Conservation (phyloP, 2,329 filamentous ascomycete species). For the Monosporascus sp. region DNA sequence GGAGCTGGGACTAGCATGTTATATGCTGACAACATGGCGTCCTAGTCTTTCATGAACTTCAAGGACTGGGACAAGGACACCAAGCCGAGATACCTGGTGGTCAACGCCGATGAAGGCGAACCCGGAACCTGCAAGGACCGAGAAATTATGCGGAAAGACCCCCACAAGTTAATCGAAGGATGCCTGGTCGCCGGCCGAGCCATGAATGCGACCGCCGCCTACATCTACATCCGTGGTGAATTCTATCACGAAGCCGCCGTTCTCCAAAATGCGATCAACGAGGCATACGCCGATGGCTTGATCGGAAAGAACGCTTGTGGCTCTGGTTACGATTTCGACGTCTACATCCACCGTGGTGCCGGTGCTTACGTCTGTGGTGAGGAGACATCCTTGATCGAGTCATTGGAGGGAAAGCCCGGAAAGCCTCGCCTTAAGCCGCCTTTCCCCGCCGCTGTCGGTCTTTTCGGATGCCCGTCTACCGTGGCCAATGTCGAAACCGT, state of each 20-base stretch:
- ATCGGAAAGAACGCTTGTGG: slow-evolving; percentile 98
- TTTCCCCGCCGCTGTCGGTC: slow-evolving; percentile 93
- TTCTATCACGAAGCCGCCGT: slow-evolving; percentile 95
- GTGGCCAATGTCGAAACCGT: slow-evolving; percentile 98
- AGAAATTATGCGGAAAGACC: slow-evolving; percentile 99
- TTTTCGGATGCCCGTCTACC: slow-evolving; percentile 96
- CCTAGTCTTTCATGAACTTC: slow-evolving; percentile 98
- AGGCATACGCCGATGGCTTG: slow-evolving; percentile 89
- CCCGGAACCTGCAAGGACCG: slow-evolving; percentile 99
- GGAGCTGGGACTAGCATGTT: too few relatives aligned
- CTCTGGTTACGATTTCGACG: slow-evolving; percentile 95
- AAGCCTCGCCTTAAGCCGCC: slow-evolving; percentile 98
- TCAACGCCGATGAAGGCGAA: slow-evolving; percentile 98
- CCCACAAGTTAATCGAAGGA: slow-evolving; percentile 97
- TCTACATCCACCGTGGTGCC: slow-evolving; percentile 93
- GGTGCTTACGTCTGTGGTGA: slow-evolving; percentile 98
- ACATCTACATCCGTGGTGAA: slow-evolving; percentile 99
- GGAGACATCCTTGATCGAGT: slow-evolving; percentile 97
- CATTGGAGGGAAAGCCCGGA: slow-evolving; percentile 95
- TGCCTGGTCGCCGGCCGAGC: slow-evolving; percentile 92
- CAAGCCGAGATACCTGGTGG: slow-evolving; percentile 92
- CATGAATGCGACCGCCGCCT: slow-evolving; percentile 98
- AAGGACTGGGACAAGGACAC: slow-evolving; percentile 98
- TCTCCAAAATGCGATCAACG: slow-evolving; percentile 91
- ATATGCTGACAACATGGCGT: slow-evolving; percentile 11